Conservation (phyloP, 1,139 yeast genomes). For the Blastobotrys petasosporus region DNA sequence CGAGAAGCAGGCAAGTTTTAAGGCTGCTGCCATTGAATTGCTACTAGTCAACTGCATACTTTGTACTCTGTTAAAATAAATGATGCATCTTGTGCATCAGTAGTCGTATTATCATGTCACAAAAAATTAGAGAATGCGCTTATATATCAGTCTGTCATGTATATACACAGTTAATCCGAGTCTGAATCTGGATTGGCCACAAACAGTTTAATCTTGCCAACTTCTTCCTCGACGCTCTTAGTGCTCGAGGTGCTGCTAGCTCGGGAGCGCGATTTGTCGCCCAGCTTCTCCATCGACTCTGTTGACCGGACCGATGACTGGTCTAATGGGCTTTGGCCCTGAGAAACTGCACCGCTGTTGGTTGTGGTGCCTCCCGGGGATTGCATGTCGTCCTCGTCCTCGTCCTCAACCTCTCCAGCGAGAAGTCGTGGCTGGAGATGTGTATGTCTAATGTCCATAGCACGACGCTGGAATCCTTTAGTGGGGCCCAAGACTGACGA, state of each 20-base stretch:
- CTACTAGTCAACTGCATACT: neutral
- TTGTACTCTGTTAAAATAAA: neutral
- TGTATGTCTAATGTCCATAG: constrained; percentile 64
- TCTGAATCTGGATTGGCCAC: constrained; percentile 67
- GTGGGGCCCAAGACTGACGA: constrained; percentile 25
- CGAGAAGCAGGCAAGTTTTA: constrained; percentile 15
- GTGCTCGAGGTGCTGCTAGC: constrained; percentile 23
- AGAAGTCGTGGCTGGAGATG: constrained; percentile 66
- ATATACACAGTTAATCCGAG: constrained; percentile 15
- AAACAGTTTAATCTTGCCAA: constrained; percentile 43
- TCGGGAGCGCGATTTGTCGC: constrained; percentile 13
- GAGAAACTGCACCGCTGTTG: constrained; percentile 1
- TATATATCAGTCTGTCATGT: neutral
- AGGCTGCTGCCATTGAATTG: neutral
- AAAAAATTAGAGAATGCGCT: no score
- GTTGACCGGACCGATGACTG: constrained; percentile 7
- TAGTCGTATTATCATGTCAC: no score
- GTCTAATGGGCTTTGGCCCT: constrained; percentile 1
- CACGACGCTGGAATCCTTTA: constrained; percentile 28
- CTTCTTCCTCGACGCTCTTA: constrained; percentile 38
- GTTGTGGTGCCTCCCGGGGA: constrained; percentile 5
- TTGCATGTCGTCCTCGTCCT: constrained; percentile 35
- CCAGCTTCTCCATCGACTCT: constrained; percentile 2
- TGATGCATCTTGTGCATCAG: neutral
- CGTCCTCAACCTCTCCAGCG: constrained; percentile 74